Percentiles rank a stretch among this genome's conserved stretches.
Evolutionary conservation across 2,329 filamentous ascomycete species (phyloP).

Genomic region (Coniochaeta ligniaria): DNA sequence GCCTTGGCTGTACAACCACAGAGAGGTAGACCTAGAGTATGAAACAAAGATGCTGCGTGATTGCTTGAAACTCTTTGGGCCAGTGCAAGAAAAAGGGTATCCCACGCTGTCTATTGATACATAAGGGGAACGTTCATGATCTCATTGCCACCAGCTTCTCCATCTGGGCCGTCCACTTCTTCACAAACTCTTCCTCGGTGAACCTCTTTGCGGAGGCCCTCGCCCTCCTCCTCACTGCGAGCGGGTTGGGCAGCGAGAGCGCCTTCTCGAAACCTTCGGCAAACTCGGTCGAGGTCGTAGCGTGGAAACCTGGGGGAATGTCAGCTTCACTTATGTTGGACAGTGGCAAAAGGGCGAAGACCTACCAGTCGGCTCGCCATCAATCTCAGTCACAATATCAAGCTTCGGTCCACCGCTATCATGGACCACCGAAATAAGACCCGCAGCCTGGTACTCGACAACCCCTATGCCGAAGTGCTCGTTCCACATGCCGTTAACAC

Average conservation of each 20-base stretch:
- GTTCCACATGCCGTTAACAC: slow-evolving; percentile 99
- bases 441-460: slow-evolving; percentile 95
- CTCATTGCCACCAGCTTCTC: slow-evolving; percentile 54
- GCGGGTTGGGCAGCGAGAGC: slow-evolving; percentile 61
- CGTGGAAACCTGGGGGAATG: slow-evolving; percentile 64
- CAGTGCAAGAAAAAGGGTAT: not conserved
- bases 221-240: slow-evolving; percentile 70
- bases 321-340: slow-evolving; percentile 8
- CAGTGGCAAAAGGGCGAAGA: slow-evolving; percentile 4
- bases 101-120: not conserved
- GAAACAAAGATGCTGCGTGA: not conserved
- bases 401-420: slow-evolving; percentile 86
- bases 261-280: slow-evolving; percentile 74
- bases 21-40: not conserved
- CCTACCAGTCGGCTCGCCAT: slow-evolving; percentile 71
- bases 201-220: slow-evolving; percentile 75
- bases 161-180: slow-evolving; percentile 71
- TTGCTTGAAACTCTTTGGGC: not conserved
- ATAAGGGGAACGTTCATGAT: not conserved
- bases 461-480: slow-evolving; percentile 98
- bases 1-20: not conserved
- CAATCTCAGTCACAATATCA: slow-evolving; percentile 80
- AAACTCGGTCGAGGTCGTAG: slow-evolving; percentile 70
- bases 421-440: slow-evolving; percentile 87
- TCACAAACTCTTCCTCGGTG: slow-evolving; percentile 77